Evolutionary conservation across 805 yeast genomes (phyloP).

Genomic region (Metschnikowia peoriensis): DNA sequence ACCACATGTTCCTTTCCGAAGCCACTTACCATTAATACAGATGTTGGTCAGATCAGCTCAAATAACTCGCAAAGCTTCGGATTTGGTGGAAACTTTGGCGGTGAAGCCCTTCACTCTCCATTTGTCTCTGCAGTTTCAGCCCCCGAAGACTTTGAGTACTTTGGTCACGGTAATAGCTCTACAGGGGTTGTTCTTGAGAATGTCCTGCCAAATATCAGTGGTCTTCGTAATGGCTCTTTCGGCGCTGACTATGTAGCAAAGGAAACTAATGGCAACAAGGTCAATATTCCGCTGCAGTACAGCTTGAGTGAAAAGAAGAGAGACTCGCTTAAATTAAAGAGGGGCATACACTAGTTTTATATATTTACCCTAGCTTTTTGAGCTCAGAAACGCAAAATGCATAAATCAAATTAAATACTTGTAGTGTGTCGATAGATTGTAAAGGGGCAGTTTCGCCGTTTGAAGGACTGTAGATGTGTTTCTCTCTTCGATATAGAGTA

Average conservation of each 20-base stretch:
- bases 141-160: conserved; percentile 35
- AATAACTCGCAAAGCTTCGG: conserved; percentile 1
- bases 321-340: conserved; percentile 42
- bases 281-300: conserved; percentile 31
- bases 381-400: not conserved
- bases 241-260: conserved; percentile 14
- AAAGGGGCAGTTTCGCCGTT: too few species aligned
- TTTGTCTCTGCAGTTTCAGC: conserved; percentile 40
- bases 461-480: too few species aligned
- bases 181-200: conserved; percentile 5
- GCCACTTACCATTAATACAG: conserved; percentile 40
- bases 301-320: conserved; percentile 45
- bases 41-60: conserved; percentile 13
- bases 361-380: not conserved
- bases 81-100: conserved; percentile 6
- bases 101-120: conserved; percentile 37
- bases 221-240: conserved; percentile 12
- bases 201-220: conserved; percentile 13
- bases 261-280: conserved; percentile 19
- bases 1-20: conserved; percentile 28
- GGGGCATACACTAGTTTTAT: conserved; percentile 38
- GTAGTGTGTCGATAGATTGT: too few species aligned
- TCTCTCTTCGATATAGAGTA: too few species aligned
- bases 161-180: conserved; percentile 18
- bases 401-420: too few species aligned